Evolutionary conservation across 768 basidiomycete genomes (phyloP).

Genomic region (Tylopilus sp.): DNA sequence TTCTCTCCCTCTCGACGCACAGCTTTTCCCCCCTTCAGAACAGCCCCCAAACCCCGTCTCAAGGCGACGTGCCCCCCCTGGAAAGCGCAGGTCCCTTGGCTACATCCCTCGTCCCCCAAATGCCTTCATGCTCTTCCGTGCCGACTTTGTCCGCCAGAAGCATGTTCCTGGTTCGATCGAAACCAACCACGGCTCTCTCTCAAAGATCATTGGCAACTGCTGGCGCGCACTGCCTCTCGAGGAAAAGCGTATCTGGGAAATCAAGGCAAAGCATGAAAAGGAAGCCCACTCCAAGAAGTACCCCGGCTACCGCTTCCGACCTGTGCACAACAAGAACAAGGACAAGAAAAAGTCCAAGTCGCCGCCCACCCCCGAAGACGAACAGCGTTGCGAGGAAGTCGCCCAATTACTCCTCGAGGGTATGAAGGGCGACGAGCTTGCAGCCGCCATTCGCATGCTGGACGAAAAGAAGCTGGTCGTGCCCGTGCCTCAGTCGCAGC

Average conservation of each 20-base stretch:
- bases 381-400: slow-evolving; percentile 46
- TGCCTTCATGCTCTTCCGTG: slow-evolving; percentile 37
- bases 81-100: slow-evolving; percentile 60
- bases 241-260: slow-evolving; percentile 72
- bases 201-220: slow-evolving; percentile 49
- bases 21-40: slow-evolving; percentile 55
- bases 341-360: slow-evolving; percentile 37
- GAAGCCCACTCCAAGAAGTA: slow-evolving; percentile 66
- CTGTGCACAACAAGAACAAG: slow-evolving; percentile 46
- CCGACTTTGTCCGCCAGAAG: slow-evolving; percentile 39
- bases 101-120: slow-evolving; percentile 29
- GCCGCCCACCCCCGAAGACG: slow-evolving; percentile 20
- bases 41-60: slow-evolving; percentile 36
- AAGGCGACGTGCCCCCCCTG: slow-evolving; percentile 52
- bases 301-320: slow-evolving; percentile 57
- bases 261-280: slow-evolving; percentile 68
- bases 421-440: slow-evolving; percentile 68
- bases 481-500: slow-evolving; percentile 1
- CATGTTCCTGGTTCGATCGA: slow-evolving; percentile 51
- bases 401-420: slow-evolving; percentile 63
- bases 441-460: slow-evolving; percentile 53
- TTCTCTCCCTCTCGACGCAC: slow-evolving; percentile 30
- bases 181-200: slow-evolving; percentile 46
- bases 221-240: slow-evolving; percentile 70
- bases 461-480: slow-evolving; percentile 30